Evolutionary conservation across 257 asterid species (phyloP), one percentile per base, ranked within the genome.

Genomic region (Scutellaria minor): DNA sequence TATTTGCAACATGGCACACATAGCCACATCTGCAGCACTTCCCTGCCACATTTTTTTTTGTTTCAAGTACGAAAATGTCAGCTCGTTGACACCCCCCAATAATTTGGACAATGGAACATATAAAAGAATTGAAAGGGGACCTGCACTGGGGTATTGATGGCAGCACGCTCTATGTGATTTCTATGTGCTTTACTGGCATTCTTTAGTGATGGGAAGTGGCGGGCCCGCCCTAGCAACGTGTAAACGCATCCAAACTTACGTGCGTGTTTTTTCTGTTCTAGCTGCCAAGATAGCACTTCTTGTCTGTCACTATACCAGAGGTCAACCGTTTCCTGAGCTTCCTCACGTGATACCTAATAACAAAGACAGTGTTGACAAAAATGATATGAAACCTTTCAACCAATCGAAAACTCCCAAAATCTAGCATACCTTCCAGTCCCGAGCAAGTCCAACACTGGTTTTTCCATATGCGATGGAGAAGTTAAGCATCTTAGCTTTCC

Each of bases 401-500:
- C 44, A 57, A 51, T 48, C 15, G 56, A 54, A 63, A 69, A 61
- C n/a, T 3, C n/a, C 18, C 54, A 22, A 56, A 13, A 72, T 72
- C 12, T 68, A 64, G 18, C 6, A 42, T 81, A 92, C 98, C 97
- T 90, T 90, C 99, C 99, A 95, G 81, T 95, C 97, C 11, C 94
- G 96, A 60, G 99, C 86, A 48, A 95, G 97, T 68, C 99, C 99
- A 59, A 87, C 82, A 0, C 85, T 57, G 9, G 99, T 95, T 85
- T 92, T 92, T 57, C 99, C 99, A 39, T 95, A 95, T 2, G 99
- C 99, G 48, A 95, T 95, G 80, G 99, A 95, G 74, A 95, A 95
- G 82, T 95, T 95, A 5, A 95, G 99, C 99, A 95, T 95, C 90
- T 95, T 95, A 42, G 98, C 98, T 82, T 90, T 95, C 81, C 99